These are phyloP conservation scores for Simmondsia chinensis DNA, from an alignment of 148 eudicot genomes.

Conservation along the genomic window DNA sequence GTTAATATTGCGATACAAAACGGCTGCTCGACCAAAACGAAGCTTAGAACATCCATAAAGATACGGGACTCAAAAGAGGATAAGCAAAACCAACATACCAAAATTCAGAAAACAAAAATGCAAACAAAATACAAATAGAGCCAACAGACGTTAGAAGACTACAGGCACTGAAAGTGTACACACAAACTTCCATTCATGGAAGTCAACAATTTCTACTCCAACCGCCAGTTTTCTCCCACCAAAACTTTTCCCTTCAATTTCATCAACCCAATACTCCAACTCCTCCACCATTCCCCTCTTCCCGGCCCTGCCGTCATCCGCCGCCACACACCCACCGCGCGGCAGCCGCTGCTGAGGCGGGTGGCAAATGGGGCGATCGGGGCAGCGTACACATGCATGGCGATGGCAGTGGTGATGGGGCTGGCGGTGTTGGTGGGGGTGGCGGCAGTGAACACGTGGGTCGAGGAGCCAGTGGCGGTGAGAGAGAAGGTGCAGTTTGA, in stretches of 20 bases:
- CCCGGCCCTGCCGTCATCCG: neutral
- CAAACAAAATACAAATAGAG: too few relatives aligned
- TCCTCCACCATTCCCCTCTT: neutral
- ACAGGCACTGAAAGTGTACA: too few relatives aligned
- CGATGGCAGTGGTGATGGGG: conserved; percentile 28
- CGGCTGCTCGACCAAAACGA: too few relatives aligned
- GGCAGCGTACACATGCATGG: conserved; percentile 32
- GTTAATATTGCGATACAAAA: too few relatives aligned
- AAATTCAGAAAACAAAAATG: too few relatives aligned
- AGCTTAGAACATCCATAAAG: too few relatives aligned
- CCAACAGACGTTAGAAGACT: too few relatives aligned
- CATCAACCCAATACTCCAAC: neutral
- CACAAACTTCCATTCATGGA: conserved; percentile 5
- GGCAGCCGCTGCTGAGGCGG: conserved; percentile 16
- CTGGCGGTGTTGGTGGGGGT: conserved; percentile 39
- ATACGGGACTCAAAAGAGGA: too few relatives aligned
- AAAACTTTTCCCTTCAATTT: neutral
- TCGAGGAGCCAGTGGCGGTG: conserved; percentile 56
- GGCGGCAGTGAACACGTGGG: conserved; percentile 38
- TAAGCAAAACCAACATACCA: too few relatives aligned
- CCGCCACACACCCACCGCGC: conserved; percentile 1
- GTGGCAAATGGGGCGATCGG: conserved; percentile 41
- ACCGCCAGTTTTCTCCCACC: conserved; percentile 23
- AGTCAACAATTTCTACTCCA: conserved; percentile 7
- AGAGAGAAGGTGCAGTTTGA: conserved; percentile 48